Base-by-base conservation (phyloP, 305 asterid species). In the Euphrasia arctica region DNA sequence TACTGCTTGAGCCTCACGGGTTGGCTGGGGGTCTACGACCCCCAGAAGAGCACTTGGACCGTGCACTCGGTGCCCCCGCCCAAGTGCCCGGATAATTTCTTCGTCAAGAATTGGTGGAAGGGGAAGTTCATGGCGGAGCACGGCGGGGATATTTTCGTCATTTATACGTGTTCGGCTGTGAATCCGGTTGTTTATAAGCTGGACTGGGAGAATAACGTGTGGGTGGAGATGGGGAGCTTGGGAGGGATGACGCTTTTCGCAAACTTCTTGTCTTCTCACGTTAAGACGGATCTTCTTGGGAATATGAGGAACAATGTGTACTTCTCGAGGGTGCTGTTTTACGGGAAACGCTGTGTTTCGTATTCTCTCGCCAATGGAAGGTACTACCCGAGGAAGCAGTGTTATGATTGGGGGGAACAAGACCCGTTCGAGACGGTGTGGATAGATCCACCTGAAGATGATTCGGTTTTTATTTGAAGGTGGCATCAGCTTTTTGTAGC, bases 121-220 rank as follows among this genome's bases (percentile, higher is more conserved):
- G 81, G 86, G 28, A 90, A 79, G 67, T 87, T 87, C 58, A 78
- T 90, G 87, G 86, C 89, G 0, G 94, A 85, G 85, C 83, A 83
- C 39, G 59, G 79, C 10, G 95, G 91, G 27, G 88, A 83, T 65
- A 70, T 90, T 12, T 82, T 69, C 50, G 78, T 83, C 10, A 70
- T 85, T 47, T 82, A 81, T 78, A 82, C 91, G 2, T 73, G 85
- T 60, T 65, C 74, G 29, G 67, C 62, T 11, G 72, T 64, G 13
- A 74, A 72, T 52, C 97, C 94, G 0, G 77, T 85, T 54, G 56
- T 87, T 15, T 90, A 80, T 52, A 81, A 84, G 75, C 65, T 89
- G 66, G 84, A 87, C 70, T 79, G 72, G 60, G 32, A 66, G 0
- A 72, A 62, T 29, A 75, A 67, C 54, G 72, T 69, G 32, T 87